Evolutionary conservation across 208 protist species (phyloP).

Genomic region (Herpetomonas tarakana): DNA sequence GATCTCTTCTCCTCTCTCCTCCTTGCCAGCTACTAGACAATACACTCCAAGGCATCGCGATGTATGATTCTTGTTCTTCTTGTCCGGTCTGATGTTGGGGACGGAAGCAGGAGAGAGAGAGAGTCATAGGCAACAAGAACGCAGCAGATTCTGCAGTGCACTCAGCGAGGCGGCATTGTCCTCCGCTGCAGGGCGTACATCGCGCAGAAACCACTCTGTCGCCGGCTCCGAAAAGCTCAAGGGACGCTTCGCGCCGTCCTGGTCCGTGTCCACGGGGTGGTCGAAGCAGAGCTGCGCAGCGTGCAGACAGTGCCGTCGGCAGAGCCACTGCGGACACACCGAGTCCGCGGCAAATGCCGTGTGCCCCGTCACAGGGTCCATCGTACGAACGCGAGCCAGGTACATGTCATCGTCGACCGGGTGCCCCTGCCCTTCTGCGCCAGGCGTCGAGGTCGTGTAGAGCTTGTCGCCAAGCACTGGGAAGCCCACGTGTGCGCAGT

Average conservation of each 20-base stretch:
- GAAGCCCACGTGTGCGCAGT: slow-evolving; percentile 59
- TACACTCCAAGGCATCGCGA: too few species aligned
- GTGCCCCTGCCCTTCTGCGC: slow-evolving; percentile 17
- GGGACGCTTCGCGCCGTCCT: too few species aligned
- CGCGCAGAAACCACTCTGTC: slow-evolving; percentile 40
- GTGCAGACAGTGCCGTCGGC: slow-evolving; percentile 71
- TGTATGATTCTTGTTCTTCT: too few species aligned
- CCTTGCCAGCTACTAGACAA: too few species aligned
- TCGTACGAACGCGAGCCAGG: slow-evolving; percentile 36
- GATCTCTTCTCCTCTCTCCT: too few species aligned
- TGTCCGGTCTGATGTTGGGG: too few species aligned
- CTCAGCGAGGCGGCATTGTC: too few species aligned
- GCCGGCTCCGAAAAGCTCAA: slow-evolving; percentile 26
- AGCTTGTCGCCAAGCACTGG: slow-evolving; percentile 83
- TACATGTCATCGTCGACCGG: slow-evolving; percentile 69
- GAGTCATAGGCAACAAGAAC: too few species aligned
- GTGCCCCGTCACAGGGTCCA: slow-evolving; percentile 1
- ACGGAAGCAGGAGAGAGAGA: too few species aligned
- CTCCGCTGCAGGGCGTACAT: slow-evolving; percentile 23
- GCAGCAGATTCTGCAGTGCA: too few species aligned
- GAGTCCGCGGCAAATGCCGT: neutral
- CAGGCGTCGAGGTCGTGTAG: slow-evolving; percentile 51
- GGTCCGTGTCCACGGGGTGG: slow-evolving; percentile 26
- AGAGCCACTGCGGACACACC: slow-evolving; percentile 15
- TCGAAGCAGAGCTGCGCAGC: slow-evolving; percentile 38